Percentiles rank a stretch among this genome's conserved stretches.
phyloP scores from a whole-genome alignment of 2,329 filamentous ascomycete genomes.

The Coniosporium tulheliwenetii region DNA sequence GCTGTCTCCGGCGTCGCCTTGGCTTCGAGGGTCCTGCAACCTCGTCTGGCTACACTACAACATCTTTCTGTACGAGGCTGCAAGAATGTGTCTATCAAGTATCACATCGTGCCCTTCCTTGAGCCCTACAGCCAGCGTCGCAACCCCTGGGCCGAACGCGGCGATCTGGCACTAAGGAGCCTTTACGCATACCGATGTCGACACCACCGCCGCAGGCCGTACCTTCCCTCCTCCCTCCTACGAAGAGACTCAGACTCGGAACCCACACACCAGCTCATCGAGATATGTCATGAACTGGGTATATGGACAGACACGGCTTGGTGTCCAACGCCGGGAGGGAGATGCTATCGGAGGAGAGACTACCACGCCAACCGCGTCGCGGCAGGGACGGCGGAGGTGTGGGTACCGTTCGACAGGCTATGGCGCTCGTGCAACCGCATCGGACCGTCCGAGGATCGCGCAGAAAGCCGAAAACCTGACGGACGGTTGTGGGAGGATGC shows the following conservation, averaged over 20 bases:
- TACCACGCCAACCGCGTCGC: slow-evolving; percentile 40
- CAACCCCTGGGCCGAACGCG: slow-evolving; percentile 19
- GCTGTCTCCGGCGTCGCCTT: slow-evolving; percentile 42
- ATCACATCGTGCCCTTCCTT: slow-evolving; percentile 44
- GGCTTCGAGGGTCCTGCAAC: slow-evolving; percentile 36
- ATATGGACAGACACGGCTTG: slow-evolving; percentile 48
- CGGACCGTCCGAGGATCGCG: slow-evolving; percentile 21
- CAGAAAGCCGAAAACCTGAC: slow-evolving; percentile 18
- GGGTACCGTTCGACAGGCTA: slow-evolving; percentile 45
- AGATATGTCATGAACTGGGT: slow-evolving; percentile 39
- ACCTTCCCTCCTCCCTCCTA: slow-evolving; percentile 37
- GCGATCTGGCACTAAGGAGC: slow-evolving; percentile 38
- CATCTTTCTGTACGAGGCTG: slow-evolving; percentile 46
- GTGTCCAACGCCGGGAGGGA: slow-evolving; percentile 41
- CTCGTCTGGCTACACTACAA: slow-evolving; percentile 37
- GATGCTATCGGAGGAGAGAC: slow-evolving; percentile 39
- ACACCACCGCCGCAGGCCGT: slow-evolving; percentile 44
- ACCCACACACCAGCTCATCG: slow-evolving; percentile 44
- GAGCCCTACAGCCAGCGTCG: slow-evolving; percentile 23
- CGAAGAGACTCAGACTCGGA: slow-evolving; percentile 44
- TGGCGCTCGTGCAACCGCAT: slow-evolving; percentile 45
- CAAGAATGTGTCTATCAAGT: slow-evolving; percentile 49
- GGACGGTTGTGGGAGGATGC: slow-evolving; percentile 40
- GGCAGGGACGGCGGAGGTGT: slow-evolving; percentile 40
- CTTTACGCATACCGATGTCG: slow-evolving; percentile 46